phyloP scores from a whole-genome alignment of 331 rosid species.

The Acacia pycnantha region DNA sequence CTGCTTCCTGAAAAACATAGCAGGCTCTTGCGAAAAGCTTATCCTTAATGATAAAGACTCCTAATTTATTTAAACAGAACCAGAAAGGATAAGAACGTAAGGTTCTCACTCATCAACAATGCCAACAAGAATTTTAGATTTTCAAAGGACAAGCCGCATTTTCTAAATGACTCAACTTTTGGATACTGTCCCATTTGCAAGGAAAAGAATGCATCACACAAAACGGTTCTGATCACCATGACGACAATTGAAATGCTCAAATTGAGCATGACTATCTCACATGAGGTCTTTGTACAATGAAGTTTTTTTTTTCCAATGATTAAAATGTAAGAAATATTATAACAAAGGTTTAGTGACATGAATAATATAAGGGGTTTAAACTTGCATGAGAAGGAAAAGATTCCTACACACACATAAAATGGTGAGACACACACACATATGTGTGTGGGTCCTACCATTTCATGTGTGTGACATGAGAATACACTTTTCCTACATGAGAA shows the following conservation, averaged over 20 bases:
- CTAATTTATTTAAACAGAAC: background rate
- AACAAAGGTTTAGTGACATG: background rate
- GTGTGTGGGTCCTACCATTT: no score
- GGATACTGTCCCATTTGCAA: background rate
- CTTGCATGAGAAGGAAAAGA: no score
- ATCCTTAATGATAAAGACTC: background rate
- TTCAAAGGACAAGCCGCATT: background rate
- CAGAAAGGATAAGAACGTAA: conserved; percentile 4
- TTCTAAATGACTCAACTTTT: background rate
- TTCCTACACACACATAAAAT: no score
- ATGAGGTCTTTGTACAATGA: background rate
- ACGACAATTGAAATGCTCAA: background rate
- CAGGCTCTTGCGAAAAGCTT: conserved; percentile 30
- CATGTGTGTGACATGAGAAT: no score
- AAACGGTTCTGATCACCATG: background rate
- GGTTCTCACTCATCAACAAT: conserved; percentile 3
- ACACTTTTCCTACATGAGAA: no score
- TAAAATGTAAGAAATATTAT: background rate
- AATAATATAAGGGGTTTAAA: background rate
- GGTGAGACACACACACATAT: no score
- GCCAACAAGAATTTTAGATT: background rate
- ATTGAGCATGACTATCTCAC: background rate
- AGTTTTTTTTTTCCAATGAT: background rate
- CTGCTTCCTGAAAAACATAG: conserved; percentile 61
- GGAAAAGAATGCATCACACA: background rate